phyloP scores from a whole-genome alignment of 345 rosid species.

The Ceriops tagal region DNA sequence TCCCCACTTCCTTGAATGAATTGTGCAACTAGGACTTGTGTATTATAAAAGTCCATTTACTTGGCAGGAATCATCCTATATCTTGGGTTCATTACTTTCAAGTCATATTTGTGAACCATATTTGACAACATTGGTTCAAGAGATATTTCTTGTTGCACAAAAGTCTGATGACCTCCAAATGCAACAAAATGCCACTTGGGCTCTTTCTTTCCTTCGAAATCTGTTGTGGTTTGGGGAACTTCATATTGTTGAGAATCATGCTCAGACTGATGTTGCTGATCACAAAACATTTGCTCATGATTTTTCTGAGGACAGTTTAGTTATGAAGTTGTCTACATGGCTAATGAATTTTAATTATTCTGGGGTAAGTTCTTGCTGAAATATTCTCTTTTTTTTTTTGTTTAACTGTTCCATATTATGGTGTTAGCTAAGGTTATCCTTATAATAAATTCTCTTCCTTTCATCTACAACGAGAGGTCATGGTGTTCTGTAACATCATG shows the following conservation, averaged over 20 bases:
- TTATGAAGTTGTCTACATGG: constrained; percentile 66
- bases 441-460: neutral
- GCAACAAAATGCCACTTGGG: constrained; percentile 85
- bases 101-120: constrained; percentile 48
- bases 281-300: constrained; percentile 42
- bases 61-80: constrained; percentile 56
- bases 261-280: constrained; percentile 33
- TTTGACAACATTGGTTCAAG: constrained; percentile 65
- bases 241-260: constrained; percentile 21
- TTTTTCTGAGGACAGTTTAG: constrained; percentile 60
- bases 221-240: constrained; percentile 55
- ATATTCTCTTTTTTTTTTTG: neutral
- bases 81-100: constrained; percentile 56
- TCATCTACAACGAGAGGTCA: neutral
- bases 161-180: constrained; percentile 60
- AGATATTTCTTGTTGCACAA: constrained; percentile 78
- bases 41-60: constrained; percentile 23
- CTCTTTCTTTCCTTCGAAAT: constrained; percentile 66
- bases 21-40: neutral
- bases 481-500: neutral
- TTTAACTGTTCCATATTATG: neutral
- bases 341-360: constrained; percentile 44
- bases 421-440: neutral
- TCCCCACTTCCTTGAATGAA: neutral
- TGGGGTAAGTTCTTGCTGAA: constrained; percentile 36